Percentiles rank a stretch among this genome's conserved stretches.
Conservation (phyloP, 805 yeast genomes). For the Jamesozyma rosinii region DNA sequence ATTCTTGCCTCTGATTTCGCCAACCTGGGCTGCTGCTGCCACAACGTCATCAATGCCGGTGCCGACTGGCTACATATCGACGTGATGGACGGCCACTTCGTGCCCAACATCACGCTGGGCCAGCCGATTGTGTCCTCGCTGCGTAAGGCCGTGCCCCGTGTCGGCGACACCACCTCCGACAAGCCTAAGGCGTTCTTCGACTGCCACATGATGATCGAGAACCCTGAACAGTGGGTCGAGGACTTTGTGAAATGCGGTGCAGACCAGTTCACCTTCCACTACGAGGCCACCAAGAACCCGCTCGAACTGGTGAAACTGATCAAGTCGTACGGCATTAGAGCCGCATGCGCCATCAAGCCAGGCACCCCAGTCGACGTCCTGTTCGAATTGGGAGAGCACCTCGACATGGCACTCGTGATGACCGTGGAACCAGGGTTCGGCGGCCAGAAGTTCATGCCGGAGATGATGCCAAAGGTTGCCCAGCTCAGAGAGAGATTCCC, state of each 20-base stretch:
- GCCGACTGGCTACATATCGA: conserved; percentile 98
- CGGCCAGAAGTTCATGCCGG: conserved; percentile 91
- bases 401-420: conserved; percentile 96
- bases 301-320: conserved; percentile 63
- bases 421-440: conserved; percentile 99
- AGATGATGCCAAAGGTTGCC: conserved; percentile 93
- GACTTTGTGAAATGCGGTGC: conserved; percentile 92
- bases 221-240: conserved; percentile 88
- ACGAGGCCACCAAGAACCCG: conserved; percentile 82
- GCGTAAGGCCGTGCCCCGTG: conserved; percentile 67
- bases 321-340: conserved; percentile 75
- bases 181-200: conserved; percentile 59
- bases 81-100: conserved; percentile 98
- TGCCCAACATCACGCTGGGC: conserved; percentile 91
- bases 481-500: conserved; percentile 67
- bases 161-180: conserved; percentile 29
- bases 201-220: conserved; percentile 96
- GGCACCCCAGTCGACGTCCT: conserved; percentile 80
- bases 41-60: conserved; percentile 62
- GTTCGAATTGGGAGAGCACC: conserved; percentile 58
- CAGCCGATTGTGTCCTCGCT: conserved; percentile 77
- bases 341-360: conserved; percentile 91
- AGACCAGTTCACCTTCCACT: conserved; percentile 91
- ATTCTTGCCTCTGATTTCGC: conserved; percentile 89
- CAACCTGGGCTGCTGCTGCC: conserved; percentile 79